Evolutionary conservation across 805 yeast species (phyloP).

Genomic region (Pichia gijzeniarum): DNA sequence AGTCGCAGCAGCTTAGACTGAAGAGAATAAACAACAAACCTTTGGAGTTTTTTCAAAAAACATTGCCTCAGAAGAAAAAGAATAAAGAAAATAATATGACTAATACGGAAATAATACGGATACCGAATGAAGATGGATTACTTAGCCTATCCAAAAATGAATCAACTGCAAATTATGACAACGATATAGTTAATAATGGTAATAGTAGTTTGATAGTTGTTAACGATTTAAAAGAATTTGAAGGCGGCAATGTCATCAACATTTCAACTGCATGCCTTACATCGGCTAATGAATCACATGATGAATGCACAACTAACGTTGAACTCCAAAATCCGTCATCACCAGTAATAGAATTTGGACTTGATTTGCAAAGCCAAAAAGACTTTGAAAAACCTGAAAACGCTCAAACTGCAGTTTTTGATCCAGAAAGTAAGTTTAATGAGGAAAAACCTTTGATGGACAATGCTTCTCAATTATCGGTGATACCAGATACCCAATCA

Average conservation of each 20-base stretch:
- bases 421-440: not conserved
- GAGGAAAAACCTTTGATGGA: not conserved
- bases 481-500: not conserved
- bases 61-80: not conserved
- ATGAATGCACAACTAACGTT: too few species aligned
- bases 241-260: too few species aligned
- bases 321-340: not conserved
- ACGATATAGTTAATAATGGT: conserved; percentile 1
- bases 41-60: conserved; percentile 16
- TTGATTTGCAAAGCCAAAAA: not conserved
- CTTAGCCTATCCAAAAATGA: not conserved
- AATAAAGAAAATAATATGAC: not conserved
- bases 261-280: too few species aligned
- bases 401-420: too few species aligned
- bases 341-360: not conserved
- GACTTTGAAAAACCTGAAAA: not conserved
- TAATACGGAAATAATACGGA: not conserved
- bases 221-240: too few species aligned
- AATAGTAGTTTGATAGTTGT: not conserved
- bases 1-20: conserved; percentile 3
- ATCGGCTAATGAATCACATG: too few species aligned
- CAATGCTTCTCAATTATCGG: not conserved
- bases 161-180: not conserved
- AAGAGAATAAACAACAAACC: conserved; percentile 12
- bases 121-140: conserved; percentile 3